Evolutionary conservation across 257 asterid genomes (phyloP).

Genomic region (Solanum stenotomum): DNA sequence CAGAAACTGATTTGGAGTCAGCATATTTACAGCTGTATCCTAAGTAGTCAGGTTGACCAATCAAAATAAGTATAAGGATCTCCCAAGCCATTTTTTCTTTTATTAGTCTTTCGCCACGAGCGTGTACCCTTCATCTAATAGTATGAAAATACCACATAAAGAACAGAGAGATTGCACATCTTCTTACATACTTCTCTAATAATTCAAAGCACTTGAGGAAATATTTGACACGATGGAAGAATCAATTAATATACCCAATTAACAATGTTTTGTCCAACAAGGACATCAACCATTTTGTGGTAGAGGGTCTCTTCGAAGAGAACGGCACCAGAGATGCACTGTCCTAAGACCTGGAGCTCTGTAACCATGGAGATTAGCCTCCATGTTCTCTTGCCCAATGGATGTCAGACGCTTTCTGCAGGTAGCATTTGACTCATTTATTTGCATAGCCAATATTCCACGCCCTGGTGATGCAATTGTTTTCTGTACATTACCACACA

Average conservation of each 20-base stretch:
- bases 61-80: background rate
- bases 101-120: background rate
- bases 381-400: background rate
- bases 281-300: conserved; percentile 12
- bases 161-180: background rate
- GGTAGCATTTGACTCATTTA: conserved; percentile 2
- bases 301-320: background rate
- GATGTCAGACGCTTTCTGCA: background rate
- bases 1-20: background rate
- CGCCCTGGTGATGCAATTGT: conserved; percentile 17
- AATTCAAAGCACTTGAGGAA: background rate
- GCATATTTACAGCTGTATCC: background rate
- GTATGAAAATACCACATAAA: background rate
- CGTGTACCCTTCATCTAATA: background rate
- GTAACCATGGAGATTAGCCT: background rate
- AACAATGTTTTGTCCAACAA: conserved; percentile 13
- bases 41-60: background rate
- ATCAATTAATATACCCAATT: background rate
- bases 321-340: background rate
- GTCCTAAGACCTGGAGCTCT: conserved; percentile 2
- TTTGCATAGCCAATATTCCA: conserved; percentile 9
- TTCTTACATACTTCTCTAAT: background rate
- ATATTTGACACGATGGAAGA: background rate
- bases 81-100: background rate
- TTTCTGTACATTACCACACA: conserved; percentile 1